A percentile compares a stretch with the other conserved stretches of the same genome.
These are phyloP conservation scores for Quercus robur DNA, from an alignment of 306 rosid species.

Conservation along the genomic window DNA sequence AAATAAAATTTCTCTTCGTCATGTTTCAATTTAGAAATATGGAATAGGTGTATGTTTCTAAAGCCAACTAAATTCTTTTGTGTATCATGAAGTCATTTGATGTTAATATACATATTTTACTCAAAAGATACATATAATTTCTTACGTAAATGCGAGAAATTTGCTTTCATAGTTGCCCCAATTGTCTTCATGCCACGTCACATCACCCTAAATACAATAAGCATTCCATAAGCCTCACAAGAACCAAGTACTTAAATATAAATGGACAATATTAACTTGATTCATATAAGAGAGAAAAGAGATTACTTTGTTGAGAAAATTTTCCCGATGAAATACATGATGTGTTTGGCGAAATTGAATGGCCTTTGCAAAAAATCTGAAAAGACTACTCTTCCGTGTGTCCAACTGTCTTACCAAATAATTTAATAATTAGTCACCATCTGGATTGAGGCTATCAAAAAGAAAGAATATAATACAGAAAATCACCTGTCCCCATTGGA, in stretches of 20 bases:
- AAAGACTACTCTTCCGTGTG: constrained; percentile 58
- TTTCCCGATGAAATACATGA: constrained; percentile 52
- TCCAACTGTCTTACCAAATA: constrained; percentile 52
- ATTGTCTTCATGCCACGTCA: constrained; percentile 95
- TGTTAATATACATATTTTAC: constrained; percentile 10
- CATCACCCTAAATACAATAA: constrained; percentile 54
- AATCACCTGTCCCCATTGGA: constrained; percentile 76
- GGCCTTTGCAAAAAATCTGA: constrained; percentile 74
- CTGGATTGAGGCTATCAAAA: constrained; percentile 23
- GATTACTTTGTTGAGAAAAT: constrained; percentile 65
- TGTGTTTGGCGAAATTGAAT: constrained; percentile 65
- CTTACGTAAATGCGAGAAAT: constrained; percentile 97
- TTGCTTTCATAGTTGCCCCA: constrained; percentile 78
- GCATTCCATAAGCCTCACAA: constrained; percentile 19
- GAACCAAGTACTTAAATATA: neutral
- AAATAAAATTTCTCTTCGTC: neutral
- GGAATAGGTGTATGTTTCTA: neutral
- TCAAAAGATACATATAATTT: neutral
- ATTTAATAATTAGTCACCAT: constrained; percentile 14
- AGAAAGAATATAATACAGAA: neutral
- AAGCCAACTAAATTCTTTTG: neutral
- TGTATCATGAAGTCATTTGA: neutral
- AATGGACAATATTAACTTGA: constrained; percentile 5
- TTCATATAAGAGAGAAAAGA: constrained; percentile 15
- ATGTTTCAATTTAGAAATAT: neutral